Percentiles rank a stretch among this genome's conserved stretches.
These are phyloP conservation scores for Juncus effusus DNA, from an alignment of 176 grass and related monocot genomes.

Conservation along the genomic window DNA sequence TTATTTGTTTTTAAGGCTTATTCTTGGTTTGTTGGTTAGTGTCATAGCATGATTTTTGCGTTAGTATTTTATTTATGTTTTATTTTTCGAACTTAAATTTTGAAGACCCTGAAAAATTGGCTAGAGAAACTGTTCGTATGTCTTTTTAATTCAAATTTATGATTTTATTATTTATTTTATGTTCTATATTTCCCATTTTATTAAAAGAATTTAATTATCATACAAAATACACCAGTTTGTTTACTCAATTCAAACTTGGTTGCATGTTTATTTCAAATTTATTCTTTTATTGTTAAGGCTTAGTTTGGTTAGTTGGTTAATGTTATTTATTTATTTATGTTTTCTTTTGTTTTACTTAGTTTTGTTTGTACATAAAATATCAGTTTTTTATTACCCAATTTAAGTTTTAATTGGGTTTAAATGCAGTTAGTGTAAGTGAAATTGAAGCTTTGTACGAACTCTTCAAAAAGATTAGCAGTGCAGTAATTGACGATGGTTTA, in stretches of 20 bases:
- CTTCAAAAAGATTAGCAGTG: constrained; percentile 89
- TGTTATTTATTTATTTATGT: constrained; percentile 1
- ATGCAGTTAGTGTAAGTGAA: constrained; percentile 80
- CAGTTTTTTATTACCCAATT: not conserved
- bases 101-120: constrained; percentile 58
- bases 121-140: constrained; percentile 93
- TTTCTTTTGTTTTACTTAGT: constrained; percentile 1
- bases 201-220: too few species aligned
- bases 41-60: too few species aligned
- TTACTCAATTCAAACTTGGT: too few species aligned
- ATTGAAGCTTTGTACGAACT: constrained; percentile 76
- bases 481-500: constrained; percentile 71
- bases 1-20: too few species aligned
- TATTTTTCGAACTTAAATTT: too few species aligned
- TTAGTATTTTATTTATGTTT: too few species aligned
- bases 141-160: constrained; percentile 10
- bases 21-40: too few species aligned
- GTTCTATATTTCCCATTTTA: not conserved
- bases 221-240: too few species aligned
- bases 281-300: too few species aligned
- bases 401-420: not conserved
- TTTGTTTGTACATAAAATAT: not conserved
- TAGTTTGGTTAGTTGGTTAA: too few species aligned
- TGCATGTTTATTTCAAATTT: too few species aligned
- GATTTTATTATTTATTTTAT: not conserved